These are phyloP conservation scores for Spizellomyces punctatus DNA, from an alignment of 192 early-diverging fungal genomes.

Conservation along the genomic window DNA sequence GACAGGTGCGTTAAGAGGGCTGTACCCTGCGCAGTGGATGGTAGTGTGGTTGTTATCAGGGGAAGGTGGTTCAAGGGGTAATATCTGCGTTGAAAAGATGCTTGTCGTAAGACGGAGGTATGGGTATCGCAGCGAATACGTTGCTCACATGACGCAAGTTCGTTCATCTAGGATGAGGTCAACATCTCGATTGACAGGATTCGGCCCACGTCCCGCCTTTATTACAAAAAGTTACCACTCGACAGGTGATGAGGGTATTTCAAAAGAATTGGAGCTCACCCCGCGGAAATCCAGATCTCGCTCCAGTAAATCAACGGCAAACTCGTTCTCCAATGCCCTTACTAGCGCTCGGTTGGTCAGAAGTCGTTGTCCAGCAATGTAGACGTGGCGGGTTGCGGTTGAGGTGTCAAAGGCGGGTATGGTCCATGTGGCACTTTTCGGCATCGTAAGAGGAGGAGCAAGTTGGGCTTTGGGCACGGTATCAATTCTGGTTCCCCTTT, in stretches of 20 bases:
- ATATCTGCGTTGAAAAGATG: not conserved
- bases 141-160: constrained; percentile 37
- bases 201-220: no score
- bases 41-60: no score
- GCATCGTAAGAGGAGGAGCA: not conserved
- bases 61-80: not conserved
- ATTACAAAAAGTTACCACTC: no score
- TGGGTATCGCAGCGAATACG: no score
- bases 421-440: not conserved
- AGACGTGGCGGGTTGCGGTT: constrained; percentile 15
- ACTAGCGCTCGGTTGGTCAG: constrained; percentile 17
- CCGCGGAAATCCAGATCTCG: constrained; percentile 10
- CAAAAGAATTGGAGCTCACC: not conserved
- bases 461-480: not conserved
- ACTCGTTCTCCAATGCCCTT: constrained; percentile 8
- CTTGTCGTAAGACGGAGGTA: not conserved
- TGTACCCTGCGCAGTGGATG: no score
- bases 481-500: not conserved
- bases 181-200: constrained; percentile 8
- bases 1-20: not conserved
- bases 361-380: constrained; percentile 23
- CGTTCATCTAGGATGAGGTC: constrained; percentile 39
- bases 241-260: no score
- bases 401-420: not conserved
- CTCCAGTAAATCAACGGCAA: constrained; percentile 31